Percentiles rank a stretch among this genome's conserved stretches.
phyloP scores from a whole-genome alignment of 345 rosid species.

The Sapria himalayana region DNA sequence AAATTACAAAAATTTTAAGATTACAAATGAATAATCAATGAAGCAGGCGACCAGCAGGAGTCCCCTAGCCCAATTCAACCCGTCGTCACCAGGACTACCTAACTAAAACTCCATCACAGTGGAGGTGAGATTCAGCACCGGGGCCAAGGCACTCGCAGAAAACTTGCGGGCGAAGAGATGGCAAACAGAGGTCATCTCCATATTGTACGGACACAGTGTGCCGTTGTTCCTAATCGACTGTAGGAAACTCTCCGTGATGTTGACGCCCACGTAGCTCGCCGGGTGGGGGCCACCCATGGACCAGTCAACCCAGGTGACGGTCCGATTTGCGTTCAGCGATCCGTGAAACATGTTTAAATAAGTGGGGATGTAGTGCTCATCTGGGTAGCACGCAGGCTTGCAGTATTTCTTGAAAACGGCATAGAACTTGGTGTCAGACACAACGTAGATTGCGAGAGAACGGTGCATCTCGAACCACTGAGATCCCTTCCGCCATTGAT shows the following conservation, averaged over 20 bases:
- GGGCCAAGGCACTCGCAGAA: conserved; percentile 45
- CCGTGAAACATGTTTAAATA: conserved; percentile 69
- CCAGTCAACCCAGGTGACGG: conserved; percentile 87
- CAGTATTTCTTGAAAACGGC: conserved; percentile 48
- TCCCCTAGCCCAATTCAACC: too few species aligned
- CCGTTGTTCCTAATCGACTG: conserved; percentile 40
- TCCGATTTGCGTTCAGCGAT: conserved; percentile 40
- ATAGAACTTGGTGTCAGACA: conserved; percentile 55
- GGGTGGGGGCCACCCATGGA: conserved; percentile 83
- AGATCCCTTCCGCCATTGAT: conserved; percentile 85
- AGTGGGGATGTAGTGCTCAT: conserved; percentile 82
- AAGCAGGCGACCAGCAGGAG: too few species aligned
- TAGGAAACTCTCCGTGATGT: conserved; percentile 44
- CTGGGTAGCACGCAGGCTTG: conserved; percentile 83
- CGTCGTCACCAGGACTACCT: too few species aligned
- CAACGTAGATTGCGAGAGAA: conserved; percentile 30
- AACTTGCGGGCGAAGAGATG: conserved; percentile 86
- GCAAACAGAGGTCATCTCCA: conserved; percentile 38
- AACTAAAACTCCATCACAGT: conserved; percentile 55
- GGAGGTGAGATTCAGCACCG: conserved; percentile 49
- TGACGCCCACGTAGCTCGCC: conserved; percentile 25
- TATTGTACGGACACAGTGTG: conserved; percentile 46
- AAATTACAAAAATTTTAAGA: too few species aligned
- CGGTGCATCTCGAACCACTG: conserved; percentile 90
- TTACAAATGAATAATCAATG: too few species aligned